Evolutionary conservation across 495 filamentous ascomycete species (phyloP).

Genomic region (Choiromyces venosus): DNA sequence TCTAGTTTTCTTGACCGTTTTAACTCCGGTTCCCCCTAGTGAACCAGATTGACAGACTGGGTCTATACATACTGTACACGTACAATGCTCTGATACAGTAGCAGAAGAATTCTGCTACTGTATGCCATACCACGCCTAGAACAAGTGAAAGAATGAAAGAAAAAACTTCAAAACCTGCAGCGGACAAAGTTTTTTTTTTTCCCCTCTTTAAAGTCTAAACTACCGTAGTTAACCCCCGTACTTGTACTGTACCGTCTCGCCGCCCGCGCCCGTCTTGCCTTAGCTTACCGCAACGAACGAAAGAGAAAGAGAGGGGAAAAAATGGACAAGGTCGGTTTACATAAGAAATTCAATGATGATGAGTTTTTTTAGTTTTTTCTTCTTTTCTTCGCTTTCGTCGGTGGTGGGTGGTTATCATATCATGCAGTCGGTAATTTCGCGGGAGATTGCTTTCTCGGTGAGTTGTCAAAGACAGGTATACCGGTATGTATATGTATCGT

Average conservation of each 20-base stretch:
- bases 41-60: too few species aligned
- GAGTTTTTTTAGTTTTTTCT: not conserved
- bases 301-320: not conserved
- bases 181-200: too few species aligned
- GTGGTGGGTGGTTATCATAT: too few species aligned
- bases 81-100: too few species aligned
- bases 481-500: not conserved
- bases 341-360: not conserved
- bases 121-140: not conserved
- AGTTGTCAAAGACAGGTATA: conserved; percentile 22
- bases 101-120: not conserved
- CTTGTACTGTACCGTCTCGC: not conserved
- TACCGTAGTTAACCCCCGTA: not conserved
- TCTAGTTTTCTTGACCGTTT: too few species aligned
- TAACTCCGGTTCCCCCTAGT: too few species aligned
- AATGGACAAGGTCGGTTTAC: not conserved
- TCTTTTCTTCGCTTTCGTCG: not conserved
- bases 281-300: not conserved
- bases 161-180: not conserved
- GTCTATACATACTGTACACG: too few species aligned
- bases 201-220: too few species aligned
- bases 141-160: not conserved
- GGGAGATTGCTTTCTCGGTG: conserved; percentile 33
- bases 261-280: not conserved
- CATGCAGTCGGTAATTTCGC: conserved; percentile 33